These are phyloP conservation scores for Cadophora malorum DNA, from an alignment of 2,329 filamentous ascomycete species.

Conservation along the genomic window DNA sequence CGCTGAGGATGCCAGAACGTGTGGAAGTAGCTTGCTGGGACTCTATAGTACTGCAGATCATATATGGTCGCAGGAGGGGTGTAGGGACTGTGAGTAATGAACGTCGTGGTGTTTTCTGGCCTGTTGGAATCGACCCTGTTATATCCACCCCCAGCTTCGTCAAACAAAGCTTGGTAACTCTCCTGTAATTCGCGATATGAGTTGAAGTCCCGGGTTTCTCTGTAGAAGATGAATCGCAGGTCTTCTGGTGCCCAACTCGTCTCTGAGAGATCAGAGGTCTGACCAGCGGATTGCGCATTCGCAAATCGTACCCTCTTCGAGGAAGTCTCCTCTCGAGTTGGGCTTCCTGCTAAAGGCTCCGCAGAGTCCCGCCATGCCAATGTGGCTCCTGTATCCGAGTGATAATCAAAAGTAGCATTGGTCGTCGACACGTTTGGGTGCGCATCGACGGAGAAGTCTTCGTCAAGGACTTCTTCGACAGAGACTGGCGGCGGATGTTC, in stretches of 20 bases:
- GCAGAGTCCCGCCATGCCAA: neutral
- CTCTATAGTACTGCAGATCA: constrained; percentile 21
- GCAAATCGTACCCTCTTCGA: constrained; percentile 5
- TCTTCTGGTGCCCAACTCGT: constrained; percentile 16
- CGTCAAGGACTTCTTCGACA: constrained; percentile 20
- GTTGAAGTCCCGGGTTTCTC: constrained; percentile 19
- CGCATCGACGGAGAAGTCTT: constrained; percentile 16
- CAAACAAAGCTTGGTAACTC: constrained; percentile 15
- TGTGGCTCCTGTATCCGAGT: neutral
- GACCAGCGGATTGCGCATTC: neutral
- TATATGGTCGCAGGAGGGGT: constrained; percentile 18
- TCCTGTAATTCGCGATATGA: constrained; percentile 19
- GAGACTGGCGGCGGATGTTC: constrained; percentile 3
- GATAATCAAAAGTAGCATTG: neutral
- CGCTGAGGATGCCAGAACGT: constrained; percentile 20
- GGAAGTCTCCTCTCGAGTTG: neutral
- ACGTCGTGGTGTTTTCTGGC: constrained; percentile 1
- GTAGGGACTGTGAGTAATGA: constrained; percentile 20
- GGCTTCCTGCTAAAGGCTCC: neutral
- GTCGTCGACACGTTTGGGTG: constrained; percentile 17
- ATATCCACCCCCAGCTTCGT: neutral
- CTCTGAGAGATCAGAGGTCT: too few species aligned
- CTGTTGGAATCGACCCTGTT: neutral
- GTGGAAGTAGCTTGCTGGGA: constrained; percentile 23
- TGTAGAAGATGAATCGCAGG: constrained; percentile 20